phyloP scores from a whole-genome alignment of 2,329 filamentous ascomycete genomes.

The Dactylellina leptospora region DNA sequence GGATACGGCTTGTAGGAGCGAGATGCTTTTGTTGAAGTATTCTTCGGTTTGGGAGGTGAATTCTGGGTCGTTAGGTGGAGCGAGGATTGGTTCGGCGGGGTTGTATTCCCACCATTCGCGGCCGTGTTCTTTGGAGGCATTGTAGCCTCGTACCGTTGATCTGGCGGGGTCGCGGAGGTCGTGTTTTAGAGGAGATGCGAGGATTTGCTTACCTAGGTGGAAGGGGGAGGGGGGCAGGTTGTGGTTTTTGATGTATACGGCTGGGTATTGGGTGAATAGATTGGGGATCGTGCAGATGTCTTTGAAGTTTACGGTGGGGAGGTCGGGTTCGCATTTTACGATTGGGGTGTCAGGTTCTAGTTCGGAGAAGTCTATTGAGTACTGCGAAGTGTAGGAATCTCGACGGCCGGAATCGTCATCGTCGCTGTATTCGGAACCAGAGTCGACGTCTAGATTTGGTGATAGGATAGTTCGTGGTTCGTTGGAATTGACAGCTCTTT shows the following conservation, averaged over 20 bases:
- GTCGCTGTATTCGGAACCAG: not conserved
- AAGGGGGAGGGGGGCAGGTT: constrained; percentile 8
- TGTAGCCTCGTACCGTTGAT: constrained; percentile 29
- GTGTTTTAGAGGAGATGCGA: constrained; percentile 11
- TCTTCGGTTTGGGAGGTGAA: constrained; percentile 11
- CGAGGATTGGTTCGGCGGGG: constrained; percentile 5
- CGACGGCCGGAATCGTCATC: not conserved
- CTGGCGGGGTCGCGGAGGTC: constrained; percentile 4
- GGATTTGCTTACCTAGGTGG: constrained; percentile 10
- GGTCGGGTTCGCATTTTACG: not conserved
- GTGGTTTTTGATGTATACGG: constrained; percentile 23
- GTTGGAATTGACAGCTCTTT: not conserved
- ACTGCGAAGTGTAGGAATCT: not conserved
- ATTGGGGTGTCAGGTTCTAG: not conserved
- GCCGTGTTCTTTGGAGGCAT: constrained; percentile 11
- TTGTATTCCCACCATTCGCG: constrained; percentile 50
- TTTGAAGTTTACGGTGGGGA: constrained; percentile 18
- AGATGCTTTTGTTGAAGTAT: constrained; percentile 11
- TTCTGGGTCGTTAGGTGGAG: constrained; percentile 2
- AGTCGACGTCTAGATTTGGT: not conserved
- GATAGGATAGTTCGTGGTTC: not conserved
- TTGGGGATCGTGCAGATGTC: constrained; percentile 24
- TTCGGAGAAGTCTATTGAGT: not conserved
- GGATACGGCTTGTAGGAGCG: constrained; percentile 12
- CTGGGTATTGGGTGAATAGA: constrained; percentile 15